Evolutionary conservation across 305 asterid species (phyloP).

Genomic region (Plantago coronopus): DNA sequence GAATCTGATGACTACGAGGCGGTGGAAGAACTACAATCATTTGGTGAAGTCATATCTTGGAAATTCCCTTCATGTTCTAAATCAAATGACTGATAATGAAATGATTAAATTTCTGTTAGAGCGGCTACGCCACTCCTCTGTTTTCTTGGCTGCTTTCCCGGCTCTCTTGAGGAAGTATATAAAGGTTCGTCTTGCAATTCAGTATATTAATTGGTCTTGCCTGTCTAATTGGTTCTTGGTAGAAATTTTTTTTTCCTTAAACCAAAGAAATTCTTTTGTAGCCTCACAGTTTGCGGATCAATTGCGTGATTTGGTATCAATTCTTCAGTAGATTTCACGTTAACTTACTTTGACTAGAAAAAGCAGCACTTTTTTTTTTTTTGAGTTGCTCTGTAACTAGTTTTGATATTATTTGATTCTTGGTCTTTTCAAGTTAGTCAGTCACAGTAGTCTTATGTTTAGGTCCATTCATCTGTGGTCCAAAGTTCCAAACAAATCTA

Average conservation of each 20-base stretch:
- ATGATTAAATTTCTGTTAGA: conserved; percentile 78
- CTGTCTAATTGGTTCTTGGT: not conserved
- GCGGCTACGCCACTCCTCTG: conserved; percentile 59
- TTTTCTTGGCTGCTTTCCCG: conserved; percentile 85
- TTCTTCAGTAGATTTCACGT: not conserved
- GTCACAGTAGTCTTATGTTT: conserved; percentile 12
- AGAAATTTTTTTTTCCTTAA: not conserved
- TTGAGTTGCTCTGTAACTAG: conserved; percentile 4
- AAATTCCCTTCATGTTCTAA: conserved; percentile 73
- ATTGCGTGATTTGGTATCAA: not conserved
- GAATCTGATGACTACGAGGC: conserved; percentile 52
- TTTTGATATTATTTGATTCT: conserved; percentile 7
- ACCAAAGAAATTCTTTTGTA: not conserved
- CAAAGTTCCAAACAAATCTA: conserved; percentile 7
- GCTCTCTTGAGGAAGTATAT: conserved; percentile 79
- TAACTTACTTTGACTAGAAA: not conserved
- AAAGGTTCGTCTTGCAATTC: conserved; percentile 45
- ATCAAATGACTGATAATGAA: conserved; percentile 86
- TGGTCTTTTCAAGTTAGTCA: not conserved
- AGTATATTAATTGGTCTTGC: conserved; percentile 10
- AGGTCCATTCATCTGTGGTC: not conserved
- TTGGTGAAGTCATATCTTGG: conserved; percentile 95
- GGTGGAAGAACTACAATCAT: conserved; percentile 74
- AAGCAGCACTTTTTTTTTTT: not conserved
- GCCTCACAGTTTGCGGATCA: not conserved